Evolutionary conservation across 495 filamentous ascomycete species (phyloP), one percentile per base, ranked within the genome.

Genomic region (Parathielavia appendiculata): DNA sequence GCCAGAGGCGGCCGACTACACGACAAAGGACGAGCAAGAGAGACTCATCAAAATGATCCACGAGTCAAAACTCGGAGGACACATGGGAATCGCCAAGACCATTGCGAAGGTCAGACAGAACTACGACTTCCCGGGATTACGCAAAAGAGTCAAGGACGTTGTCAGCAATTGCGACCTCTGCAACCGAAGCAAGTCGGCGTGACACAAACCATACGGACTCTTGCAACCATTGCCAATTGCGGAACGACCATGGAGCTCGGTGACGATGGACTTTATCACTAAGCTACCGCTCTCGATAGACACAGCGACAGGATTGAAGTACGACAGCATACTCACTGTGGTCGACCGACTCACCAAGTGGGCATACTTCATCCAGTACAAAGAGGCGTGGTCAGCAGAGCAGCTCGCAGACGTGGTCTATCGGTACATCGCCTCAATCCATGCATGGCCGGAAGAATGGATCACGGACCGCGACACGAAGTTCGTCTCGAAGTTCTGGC

Each of bases 281-380:
- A 52, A 52, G 16, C 36, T 52, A 4, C 34, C 11, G 12, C 17
- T 2, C 19, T 52, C 49, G 39, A 43, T 45, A 16, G 26, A 70
- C 40, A 41, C 56, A 46, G 12, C 39, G 60, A 40, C 11, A 36
- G 22, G 61, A 38, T 41, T n/a, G 53, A 51, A 60, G 19, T 11
- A 65, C 1, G 7, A 52, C 32, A 19, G 60, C 41, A 41, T 63
- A 57, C 34, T 63, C 54, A 4, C 10, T 7, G 39, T 51, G 60
- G 43, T 46, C 13, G 47, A 62, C 11, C 3, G 10, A 19, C 6
- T 40, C n/a, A n/a, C n/a, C n/a, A n/a, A n/a, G n/a, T n/a, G n/a
- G n/a, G n/a, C n/a, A n/a, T n/a, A n/a, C n/a, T n/a, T n/a, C n/a
- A n/a, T n/a, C n/a, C n/a, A n/a, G n/a, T n/a, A n/a, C n/a, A n/a